Base-by-base conservation (phyloP, 1,284 basidiomycete species). In the Cerrena zonata region DNA sequence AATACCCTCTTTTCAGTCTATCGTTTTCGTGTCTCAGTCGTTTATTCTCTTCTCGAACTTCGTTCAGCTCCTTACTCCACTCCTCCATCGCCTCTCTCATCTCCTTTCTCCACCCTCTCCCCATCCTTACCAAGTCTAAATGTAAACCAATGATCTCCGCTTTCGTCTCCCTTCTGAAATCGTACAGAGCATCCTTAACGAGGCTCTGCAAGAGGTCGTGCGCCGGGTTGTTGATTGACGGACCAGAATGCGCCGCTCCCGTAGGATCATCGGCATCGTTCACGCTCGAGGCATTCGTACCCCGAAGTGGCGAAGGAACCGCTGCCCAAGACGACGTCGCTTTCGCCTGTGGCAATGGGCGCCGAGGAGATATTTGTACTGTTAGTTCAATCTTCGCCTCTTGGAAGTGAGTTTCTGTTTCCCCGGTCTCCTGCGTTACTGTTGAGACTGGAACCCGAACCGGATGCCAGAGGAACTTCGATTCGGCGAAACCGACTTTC, bases 71-170 rank as follows among this genome's bases (percentile, higher is more conserved):
- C 19, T 74, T 77, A 1, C 71, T 73, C 65, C 78, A 77, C 60
- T 81, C 78, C 41, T 78, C 77, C 75, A 86, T 78, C 53, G 77
- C 58, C 42, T 72, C 72, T 49, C 78, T 71, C 64, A 88, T 68
- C 64, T 87, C 86, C 43, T 62, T 61, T 55, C 71, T 67, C 75
- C 73, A 77, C 21, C 76, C 75, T 30, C 81, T 68, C 1, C 84
- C 83, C 79, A 87, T 82, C 49, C 77, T 70, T 25, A 89, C 69
- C 50, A 89, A 60, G 61, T 89, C 86, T 55, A 89, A 60, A 64
- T 89, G 86, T 53, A 89, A 64, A 4, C 83, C 82, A 60, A 77
- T 74, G 75, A 88, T 78, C 69, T 86, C 82, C 24, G 76, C 70
- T 58, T 76, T 76, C 25, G 78, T 79, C 64, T 88, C 84, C 55